phyloP scores from a whole-genome alignment of 2,329 filamentous ascomycete species.

The Claviceps monticola region DNA sequence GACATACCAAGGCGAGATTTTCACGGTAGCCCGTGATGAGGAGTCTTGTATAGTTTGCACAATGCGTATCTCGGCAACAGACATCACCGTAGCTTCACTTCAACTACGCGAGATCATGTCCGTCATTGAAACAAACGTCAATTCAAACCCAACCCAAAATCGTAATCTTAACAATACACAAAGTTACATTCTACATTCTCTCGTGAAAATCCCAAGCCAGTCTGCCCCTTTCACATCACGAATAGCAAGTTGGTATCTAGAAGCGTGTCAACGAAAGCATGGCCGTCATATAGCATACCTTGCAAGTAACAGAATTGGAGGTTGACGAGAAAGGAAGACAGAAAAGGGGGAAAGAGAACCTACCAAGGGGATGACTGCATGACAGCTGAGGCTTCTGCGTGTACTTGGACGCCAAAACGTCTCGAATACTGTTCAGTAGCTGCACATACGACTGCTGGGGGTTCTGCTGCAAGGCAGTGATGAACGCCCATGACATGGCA shows the following conservation, averaged over 20 bases:
- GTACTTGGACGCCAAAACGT: conserved; percentile 77
- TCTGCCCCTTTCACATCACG: conserved; percentile 37
- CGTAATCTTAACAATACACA: too few relatives aligned
- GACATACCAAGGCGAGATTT: too few relatives aligned
- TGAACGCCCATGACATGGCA: conserved; percentile 97
- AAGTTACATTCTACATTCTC: neutral
- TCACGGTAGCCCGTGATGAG: too few relatives aligned
- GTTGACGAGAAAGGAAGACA: neutral
- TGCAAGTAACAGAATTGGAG: neutral
- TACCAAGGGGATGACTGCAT: conserved; percentile 90
- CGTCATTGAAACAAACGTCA: neutral
- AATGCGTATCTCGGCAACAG: neutral
- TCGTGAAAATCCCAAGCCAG: neutral
- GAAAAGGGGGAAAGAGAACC: conserved; percentile 17
- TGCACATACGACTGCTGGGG: conserved; percentile 93
- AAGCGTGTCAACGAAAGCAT: neutral
- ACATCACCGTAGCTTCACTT: neutral
- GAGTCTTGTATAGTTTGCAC: too few relatives aligned
- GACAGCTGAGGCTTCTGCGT: conserved; percentile 91
- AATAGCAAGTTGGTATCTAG: conserved; percentile 52
- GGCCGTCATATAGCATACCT: neutral
- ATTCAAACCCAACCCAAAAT: neutral
- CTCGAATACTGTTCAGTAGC: conserved; percentile 87
- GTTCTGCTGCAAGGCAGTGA: conserved; percentile 79
- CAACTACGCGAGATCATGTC: neutral